These are phyloP conservation scores for Trametes coccinea DNA, from an alignment of 768 basidiomycete species.

Conservation along the genomic window DNA sequence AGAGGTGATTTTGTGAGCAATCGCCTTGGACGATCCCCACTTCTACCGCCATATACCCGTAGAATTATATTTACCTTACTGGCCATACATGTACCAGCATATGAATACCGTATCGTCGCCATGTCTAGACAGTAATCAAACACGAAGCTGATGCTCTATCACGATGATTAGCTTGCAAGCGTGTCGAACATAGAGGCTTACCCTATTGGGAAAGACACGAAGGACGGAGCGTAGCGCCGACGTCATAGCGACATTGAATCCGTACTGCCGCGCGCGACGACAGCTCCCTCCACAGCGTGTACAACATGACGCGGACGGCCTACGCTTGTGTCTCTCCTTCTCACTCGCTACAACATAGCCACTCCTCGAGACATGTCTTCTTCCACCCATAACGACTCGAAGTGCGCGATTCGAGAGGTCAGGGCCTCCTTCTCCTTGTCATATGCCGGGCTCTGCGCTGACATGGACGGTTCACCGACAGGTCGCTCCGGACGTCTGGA, in stretches of 20 bases:
- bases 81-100: too few relatives aligned
- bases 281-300: too few relatives aligned
- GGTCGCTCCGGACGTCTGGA: slow-evolving; percentile 55
- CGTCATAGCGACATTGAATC: neutral
- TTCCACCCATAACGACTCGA: neutral
- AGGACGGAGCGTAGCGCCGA: neutral
- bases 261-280: neutral
- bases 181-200: neutral
- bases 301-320: neutral
- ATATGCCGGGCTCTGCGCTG: neutral
- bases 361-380: neutral
- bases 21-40: too few relatives aligned
- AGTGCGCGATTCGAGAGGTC: slow-evolving; percentile 16
- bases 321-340: neutral
- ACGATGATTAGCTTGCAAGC: too few relatives aligned
- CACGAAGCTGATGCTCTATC: too few relatives aligned
- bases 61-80: too few relatives aligned
- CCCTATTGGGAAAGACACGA: neutral
- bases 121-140: too few relatives aligned
- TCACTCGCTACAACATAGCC: neutral
- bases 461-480: slow-evolving; percentile 5
- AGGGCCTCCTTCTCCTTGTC: neutral
- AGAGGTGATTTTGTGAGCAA: too few relatives aligned
- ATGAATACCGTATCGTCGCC: too few relatives aligned
- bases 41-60: too few relatives aligned